phyloP scores from a whole-genome alignment of 495 filamentous ascomycete species.

The Aspergillus homomorphus region DNA sequence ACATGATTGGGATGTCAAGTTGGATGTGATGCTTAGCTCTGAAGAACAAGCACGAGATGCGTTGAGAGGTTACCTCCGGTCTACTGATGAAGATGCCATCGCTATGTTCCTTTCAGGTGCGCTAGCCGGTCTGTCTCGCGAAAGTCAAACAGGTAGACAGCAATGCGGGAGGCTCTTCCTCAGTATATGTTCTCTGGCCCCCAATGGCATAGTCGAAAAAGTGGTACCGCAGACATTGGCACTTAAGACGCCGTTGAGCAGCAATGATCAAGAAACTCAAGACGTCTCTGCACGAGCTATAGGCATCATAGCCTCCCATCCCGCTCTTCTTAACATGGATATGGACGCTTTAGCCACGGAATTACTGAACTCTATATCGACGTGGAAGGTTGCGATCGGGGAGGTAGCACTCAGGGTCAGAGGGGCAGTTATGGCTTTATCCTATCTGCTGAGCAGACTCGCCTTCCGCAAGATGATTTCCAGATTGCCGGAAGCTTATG shows the following conservation, averaged over 20 bases:
- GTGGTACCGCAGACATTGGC: conserved; percentile 48
- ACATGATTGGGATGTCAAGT: conserved; percentile 78
- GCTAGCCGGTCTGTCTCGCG: conserved; percentile 56
- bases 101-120: conserved; percentile 49
- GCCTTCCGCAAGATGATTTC: conserved; percentile 42
- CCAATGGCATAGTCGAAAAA: conserved; percentile 47
- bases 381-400: conserved; percentile 59
- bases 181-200: conserved; percentile 63
- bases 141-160: conserved; percentile 45
- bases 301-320: conserved; percentile 74
- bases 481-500: conserved; percentile 29
- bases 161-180: conserved; percentile 60
- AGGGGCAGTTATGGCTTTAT: conserved; percentile 56
- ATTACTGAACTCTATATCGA: conserved; percentile 37
- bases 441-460: conserved; percentile 59
- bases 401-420: conserved; percentile 57
- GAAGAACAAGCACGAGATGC: conserved; percentile 57
- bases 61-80: conserved; percentile 52
- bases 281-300: conserved; percentile 63
- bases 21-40: conserved; percentile 66
- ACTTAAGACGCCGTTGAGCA: conserved; percentile 57
- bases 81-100: conserved; percentile 29
- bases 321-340: conserved; percentile 34
- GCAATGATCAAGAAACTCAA: conserved; percentile 65
- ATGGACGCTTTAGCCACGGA: conserved; percentile 39